Evolutionary conservation across 2,329 filamentous ascomycete genomes (phyloP).

Genomic region (Sporothrix euskadiensis): DNA sequence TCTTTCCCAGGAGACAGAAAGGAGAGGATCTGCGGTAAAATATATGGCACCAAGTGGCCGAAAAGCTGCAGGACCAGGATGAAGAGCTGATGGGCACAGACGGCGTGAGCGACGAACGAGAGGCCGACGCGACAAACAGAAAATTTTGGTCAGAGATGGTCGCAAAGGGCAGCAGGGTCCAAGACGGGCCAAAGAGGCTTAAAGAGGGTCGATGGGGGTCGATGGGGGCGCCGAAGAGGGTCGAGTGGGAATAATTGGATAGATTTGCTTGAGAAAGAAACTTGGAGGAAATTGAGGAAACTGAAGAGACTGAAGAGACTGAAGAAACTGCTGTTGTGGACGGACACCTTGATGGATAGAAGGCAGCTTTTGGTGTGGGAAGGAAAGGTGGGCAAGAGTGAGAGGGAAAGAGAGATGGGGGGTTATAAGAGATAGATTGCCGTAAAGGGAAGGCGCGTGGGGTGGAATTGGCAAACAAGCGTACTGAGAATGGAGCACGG

Average conservation of each 20-base stretch:
- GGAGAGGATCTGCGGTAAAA: conserved; percentile 23
- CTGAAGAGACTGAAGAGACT: not conserved
- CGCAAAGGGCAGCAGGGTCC: not conserved
- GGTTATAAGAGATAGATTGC: not conserved
- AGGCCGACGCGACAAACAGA: not conserved
- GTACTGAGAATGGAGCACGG: not conserved
- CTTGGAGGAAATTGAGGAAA: not conserved
- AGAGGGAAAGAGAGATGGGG: not conserved
- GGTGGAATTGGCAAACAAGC: not conserved
- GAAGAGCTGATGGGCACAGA: not conserved
- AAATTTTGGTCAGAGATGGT: not conserved
- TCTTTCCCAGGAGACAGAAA: conserved; percentile 3
- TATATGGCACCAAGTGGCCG: conserved; percentile 14
- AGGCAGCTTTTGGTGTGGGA: not conserved
- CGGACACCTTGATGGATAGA: conserved; percentile 23
- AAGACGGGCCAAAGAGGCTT: not conserved
- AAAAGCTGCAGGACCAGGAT: not conserved
- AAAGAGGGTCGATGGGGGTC: too few relatives aligned
- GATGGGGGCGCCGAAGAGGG: conserved; percentile 4
- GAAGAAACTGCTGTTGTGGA: conserved; percentile 8
- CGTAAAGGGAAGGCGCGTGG: conserved; percentile 10
- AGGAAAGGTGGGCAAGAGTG: not conserved
- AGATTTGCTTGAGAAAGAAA: not conserved
- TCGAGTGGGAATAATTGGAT: not conserved
- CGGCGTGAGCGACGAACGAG: not conserved